Evolutionary conservation across 805 yeast genomes (phyloP).

Genomic region (Saturnispora hagleri): DNA sequence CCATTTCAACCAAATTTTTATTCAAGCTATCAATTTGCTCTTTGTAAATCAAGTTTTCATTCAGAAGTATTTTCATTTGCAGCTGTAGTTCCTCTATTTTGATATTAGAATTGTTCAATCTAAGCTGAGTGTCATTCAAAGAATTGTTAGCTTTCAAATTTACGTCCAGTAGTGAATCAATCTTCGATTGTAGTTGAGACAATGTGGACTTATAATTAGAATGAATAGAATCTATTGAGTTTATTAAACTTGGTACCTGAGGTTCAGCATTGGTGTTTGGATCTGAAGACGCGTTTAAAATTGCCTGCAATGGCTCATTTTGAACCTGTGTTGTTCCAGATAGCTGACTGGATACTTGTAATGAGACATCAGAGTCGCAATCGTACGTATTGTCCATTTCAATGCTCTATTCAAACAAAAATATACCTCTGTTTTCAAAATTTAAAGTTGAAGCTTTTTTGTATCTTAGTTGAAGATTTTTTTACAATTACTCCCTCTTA

Average conservation of each 20-base stretch:
- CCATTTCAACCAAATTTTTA: background rate
- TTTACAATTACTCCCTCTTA: background rate
- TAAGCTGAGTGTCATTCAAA: background rate
- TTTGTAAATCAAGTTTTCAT: background rate
- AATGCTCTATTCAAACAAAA: background rate
- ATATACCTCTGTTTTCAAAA: slow-evolving; percentile 1
- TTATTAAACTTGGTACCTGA: background rate
- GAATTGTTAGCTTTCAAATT: background rate
- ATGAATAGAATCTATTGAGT: background rate
- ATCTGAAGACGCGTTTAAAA: background rate
- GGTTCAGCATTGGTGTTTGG: background rate
- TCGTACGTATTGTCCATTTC: background rate
- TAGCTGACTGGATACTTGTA: background rate
- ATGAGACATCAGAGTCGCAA: background rate
- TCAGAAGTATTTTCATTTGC: background rate
- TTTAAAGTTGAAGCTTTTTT: background rate
- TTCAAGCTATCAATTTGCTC: slow-evolving; percentile 3
- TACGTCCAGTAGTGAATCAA: background rate
- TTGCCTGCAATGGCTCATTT: background rate
- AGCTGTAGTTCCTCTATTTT: background rate
- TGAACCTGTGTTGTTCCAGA: background rate
- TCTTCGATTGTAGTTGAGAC: background rate
- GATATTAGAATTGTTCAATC: background rate
- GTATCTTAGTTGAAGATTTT: background rate
- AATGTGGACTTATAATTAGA: background rate